A percentile compares a stretch with the other conserved stretches of the same genome.
These are phyloP conservation scores for Populus trichocarpa DNA, from an alignment of 441 rosid genomes.

Conservation along the genomic window DNA sequence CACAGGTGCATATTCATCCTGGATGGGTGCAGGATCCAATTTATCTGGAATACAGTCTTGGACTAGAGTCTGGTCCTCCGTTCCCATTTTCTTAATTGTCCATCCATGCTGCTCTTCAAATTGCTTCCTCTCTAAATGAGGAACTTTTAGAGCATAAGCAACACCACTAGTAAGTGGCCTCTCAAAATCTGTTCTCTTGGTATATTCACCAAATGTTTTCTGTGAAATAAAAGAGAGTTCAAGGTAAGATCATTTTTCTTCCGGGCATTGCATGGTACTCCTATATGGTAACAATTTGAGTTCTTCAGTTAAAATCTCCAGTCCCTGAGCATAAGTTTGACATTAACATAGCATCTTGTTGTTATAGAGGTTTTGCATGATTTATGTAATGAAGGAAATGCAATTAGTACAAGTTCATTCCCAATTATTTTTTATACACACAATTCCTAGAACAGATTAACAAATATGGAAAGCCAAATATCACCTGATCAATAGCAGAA, in stretches of 20 bases:
- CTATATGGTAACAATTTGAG: neutral
- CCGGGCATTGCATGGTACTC: neutral
- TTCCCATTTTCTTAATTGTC: constrained; percentile 91
- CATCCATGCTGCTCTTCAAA: constrained; percentile 81
- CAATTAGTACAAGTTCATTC: neutral
- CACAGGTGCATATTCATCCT: constrained; percentile 95
- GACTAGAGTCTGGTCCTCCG: constrained; percentile 78
- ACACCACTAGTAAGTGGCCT: constrained; percentile 99
- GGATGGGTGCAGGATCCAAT: constrained; percentile 83
- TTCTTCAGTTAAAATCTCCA: constrained; percentile 7
- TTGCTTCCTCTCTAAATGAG: constrained; percentile 77
- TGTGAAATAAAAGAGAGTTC: constrained; percentile 28
- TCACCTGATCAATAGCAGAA: constrained; percentile 95
- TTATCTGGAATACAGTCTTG: constrained; percentile 81
- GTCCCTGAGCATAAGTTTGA: neutral
- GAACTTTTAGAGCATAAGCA: constrained; percentile 94
- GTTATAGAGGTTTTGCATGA: neutral
- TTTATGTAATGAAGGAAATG: neutral
- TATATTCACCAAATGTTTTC: constrained; percentile 88
- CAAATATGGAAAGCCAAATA: constrained; percentile 10
- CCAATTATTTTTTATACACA: neutral
- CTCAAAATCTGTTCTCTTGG: constrained; percentile 95
- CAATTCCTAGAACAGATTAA: neutral
- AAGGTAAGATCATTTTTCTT: constrained; percentile 4
- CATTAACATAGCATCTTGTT: neutral